These are phyloP conservation scores for Globisporangium echinulatum DNA, from an alignment of 352 stramenopile species.

Conservation along the genomic window DNA sequence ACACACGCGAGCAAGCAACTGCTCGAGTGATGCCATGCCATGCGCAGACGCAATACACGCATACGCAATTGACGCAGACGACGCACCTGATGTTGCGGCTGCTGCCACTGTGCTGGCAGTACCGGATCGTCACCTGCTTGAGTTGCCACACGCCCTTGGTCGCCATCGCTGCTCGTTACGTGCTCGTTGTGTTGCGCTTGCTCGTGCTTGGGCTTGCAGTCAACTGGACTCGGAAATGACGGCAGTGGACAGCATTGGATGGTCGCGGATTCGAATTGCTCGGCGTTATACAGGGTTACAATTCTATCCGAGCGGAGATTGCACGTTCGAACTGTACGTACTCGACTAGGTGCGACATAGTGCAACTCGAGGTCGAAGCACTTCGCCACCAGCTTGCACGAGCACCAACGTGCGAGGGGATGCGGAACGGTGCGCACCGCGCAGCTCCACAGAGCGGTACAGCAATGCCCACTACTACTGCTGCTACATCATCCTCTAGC, in stretches of 20 bases:
- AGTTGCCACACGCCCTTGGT: conserved; percentile 75
- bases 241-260: not conserved
- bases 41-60: no score
- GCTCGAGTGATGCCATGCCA: no score
- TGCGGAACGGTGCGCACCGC: not conserved
- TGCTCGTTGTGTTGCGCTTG: conserved; percentile 7
- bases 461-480: not conserved
- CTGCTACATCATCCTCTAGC: not conserved
- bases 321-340: no score
- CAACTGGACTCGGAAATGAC: not conserved
- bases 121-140: conserved; percentile 75
- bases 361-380: no score
- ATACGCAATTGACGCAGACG: not conserved
- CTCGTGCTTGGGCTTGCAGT: conserved; percentile 4
- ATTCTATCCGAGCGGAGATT: no score
- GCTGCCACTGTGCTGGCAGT: conserved; percentile 73
- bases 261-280: not conserved
- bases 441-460: no score
- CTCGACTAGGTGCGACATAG: no score
- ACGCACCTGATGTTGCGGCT: conserved; percentile 66
- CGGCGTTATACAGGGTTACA: not conserved
- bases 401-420: not conserved
- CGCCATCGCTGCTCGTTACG: conserved; percentile 30
- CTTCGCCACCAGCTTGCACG: no score
- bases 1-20: not conserved